Conservation (phyloP, 1,139 yeast genomes). For the Torulaspora globosa region DNA sequence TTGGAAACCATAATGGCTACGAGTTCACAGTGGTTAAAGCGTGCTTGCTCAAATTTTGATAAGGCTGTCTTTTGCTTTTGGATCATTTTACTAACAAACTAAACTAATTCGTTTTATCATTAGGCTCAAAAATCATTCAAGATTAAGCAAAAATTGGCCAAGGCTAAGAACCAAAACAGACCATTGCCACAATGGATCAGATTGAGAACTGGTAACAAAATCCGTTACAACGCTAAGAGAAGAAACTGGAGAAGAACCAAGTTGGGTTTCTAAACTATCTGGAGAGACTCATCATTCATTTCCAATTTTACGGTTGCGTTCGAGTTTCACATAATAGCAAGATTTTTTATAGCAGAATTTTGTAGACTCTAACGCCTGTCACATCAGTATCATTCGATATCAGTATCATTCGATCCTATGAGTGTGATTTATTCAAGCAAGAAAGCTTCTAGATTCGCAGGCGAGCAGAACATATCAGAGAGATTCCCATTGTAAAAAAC, state of each 20-base stretch:
- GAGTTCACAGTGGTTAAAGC: neutral
- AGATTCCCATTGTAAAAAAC: slow-evolving; percentile 28
- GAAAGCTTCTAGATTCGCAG: neutral
- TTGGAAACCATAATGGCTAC: neutral
- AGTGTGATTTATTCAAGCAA: neutral
- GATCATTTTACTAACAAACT: neutral
- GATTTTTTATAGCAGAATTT: slow-evolving; percentile 11
- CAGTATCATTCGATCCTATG: neutral
- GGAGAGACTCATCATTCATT: slow-evolving; percentile 4
- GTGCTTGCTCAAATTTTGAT: neutral
- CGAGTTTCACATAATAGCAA: slow-evolving; percentile 7
- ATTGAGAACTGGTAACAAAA: slow-evolving; percentile 95
- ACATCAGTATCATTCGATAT: slow-evolving; percentile 6
- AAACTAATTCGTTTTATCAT: slow-evolving; percentile 7
- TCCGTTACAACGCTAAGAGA: slow-evolving; percentile 99
- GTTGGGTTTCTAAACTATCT: slow-evolving; percentile 78
- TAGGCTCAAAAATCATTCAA: slow-evolving; percentile 96
- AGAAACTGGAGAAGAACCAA: slow-evolving; percentile 99
- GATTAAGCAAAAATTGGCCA: slow-evolving; percentile 98
- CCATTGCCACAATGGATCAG: slow-evolving; percentile 99
- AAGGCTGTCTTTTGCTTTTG: neutral
- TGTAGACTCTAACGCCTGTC: slow-evolving; percentile 16
- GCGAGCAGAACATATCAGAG: slow-evolving; percentile 21
- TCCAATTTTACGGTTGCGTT: slow-evolving; percentile 7
- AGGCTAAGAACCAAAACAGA: slow-evolving; percentile 99